Conservation (phyloP, 1,139 yeast genomes). For the Candida sp. region DNA sequence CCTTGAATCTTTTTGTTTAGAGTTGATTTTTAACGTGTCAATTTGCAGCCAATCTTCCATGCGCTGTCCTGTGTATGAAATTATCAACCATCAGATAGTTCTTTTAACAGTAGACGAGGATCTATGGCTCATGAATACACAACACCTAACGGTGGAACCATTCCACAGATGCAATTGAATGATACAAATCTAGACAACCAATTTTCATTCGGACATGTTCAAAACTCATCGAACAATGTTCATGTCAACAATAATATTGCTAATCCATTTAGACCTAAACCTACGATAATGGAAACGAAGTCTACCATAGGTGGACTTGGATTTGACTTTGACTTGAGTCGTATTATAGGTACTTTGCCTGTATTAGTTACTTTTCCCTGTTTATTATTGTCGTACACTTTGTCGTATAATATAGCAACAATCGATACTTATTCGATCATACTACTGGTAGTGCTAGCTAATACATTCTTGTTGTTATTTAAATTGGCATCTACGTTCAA, state of each 20-base stretch:
- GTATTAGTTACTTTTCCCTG: constrained; percentile 25
- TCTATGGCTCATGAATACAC: background rate
- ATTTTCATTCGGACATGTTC: background rate
- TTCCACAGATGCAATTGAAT: constrained; percentile 1
- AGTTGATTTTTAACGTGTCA: background rate
- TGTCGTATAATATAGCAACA: background rate
- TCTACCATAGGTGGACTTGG: background rate
- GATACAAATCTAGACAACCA: background rate
- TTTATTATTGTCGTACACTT: constrained; percentile 17
- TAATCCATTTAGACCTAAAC: background rate
- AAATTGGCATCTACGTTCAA: constrained; percentile 10
- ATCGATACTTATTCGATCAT: constrained; percentile 6
- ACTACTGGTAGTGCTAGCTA: constrained; percentile 12
- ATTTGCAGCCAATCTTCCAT: background rate
- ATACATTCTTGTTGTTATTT: constrained; percentile 13
- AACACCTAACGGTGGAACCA: background rate
- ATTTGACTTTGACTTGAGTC: background rate
- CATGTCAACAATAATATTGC: background rate
- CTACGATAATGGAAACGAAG: background rate
- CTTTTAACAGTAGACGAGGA: background rate
- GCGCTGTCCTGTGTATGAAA: background rate
- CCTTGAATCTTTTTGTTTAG: background rate
- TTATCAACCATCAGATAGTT: too few relatives aligned
- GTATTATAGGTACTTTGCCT: constrained; percentile 23
- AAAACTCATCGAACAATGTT: background rate